phyloP scores from a whole-genome alignment of 2,329 filamentous ascomycete genomes.

The Sclerotinia glacialis region DNA sequence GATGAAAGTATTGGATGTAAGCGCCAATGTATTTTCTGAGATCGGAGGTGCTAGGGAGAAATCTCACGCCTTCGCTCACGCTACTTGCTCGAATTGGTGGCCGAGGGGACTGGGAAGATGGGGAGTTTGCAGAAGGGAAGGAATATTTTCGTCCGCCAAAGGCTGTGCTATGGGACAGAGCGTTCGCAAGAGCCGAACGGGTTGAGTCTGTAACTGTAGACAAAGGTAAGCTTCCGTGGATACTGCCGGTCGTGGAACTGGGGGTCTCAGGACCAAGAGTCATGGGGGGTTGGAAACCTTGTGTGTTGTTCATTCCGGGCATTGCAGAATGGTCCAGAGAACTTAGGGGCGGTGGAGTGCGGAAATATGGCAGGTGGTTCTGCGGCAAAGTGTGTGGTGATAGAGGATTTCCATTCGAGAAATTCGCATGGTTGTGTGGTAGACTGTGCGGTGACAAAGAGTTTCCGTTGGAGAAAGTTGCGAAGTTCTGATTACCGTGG shows the following conservation, averaged over 20 bases:
- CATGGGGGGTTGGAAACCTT: conserved; percentile 63
- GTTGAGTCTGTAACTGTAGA: conserved; percentile 65
- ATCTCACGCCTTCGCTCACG: conserved; percentile 52
- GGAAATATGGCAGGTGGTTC: conserved; percentile 75
- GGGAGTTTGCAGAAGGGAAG: conserved; percentile 53
- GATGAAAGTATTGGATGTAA: conserved; percentile 90
- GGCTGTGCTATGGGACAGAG: conserved; percentile 54
- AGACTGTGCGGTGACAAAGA: conserved; percentile 62
- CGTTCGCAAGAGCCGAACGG: conserved; percentile 58
- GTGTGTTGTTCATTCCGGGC: conserved; percentile 56
- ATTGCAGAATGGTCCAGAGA: conserved; percentile 71
- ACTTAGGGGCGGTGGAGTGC: conserved; percentile 73
- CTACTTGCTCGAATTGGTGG: conserved; percentile 49
- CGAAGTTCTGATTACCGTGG: conserved; percentile 69
- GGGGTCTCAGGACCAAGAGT: conserved; percentile 72
- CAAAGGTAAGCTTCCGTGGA: conserved; percentile 56
- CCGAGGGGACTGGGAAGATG: conserved; percentile 50
- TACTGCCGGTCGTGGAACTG: conserved; percentile 62
- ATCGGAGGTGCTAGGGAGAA: conserved; percentile 76
- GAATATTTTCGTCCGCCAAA: conserved; percentile 64
- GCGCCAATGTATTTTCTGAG: conserved; percentile 87
- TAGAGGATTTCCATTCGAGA: conserved; percentile 67
- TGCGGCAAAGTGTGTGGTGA: conserved; percentile 61
- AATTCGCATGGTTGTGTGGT: conserved; percentile 68
- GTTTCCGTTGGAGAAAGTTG: conserved; percentile 68